Base-by-base conservation (phyloP, 2,329 filamentous ascomycete species). In the Penicillium oxalicum region DNA sequence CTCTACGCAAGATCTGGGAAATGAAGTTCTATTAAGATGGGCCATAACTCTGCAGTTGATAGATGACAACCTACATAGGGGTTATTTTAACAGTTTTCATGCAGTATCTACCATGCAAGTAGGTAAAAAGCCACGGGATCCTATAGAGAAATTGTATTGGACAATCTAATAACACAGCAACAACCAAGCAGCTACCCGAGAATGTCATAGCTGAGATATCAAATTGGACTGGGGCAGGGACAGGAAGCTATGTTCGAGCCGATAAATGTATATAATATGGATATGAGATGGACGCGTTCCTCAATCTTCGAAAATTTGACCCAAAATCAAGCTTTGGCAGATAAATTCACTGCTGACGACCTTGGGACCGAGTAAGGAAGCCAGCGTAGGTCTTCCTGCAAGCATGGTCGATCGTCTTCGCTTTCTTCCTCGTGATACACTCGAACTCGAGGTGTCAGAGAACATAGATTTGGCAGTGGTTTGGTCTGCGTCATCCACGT, bases 271-370 rank as follows among this genome's bases (percentile, higher is more conserved):
- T 57, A 42, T 52, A 50, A 27, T 18, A 44, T 39, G 18, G 18
- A 42, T 18, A 18, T n/a, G 33, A 54, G n/a, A n/a, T 18, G 38
- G 45, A 29, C 37, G 8, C 34, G 29, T 36, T 11, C 5, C 51
- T 55, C 51, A 71, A 43, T 81, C 79, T 53, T 88, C 84, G 45
- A 90, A 80, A 57, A 96, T 70, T 52, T 83, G 81, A 0, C 91
- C 91, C 44, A 95, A 67, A 54, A 98, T 96, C 50, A 97, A 73
- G 67, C 90, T 96, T 74, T 98, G 91, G 47, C 95, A 84, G 24
- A 97, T 82, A 63, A 91, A 82, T 69, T 97, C 91, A 65, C 94
- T 86, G 48, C 84, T 86, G 45, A 95, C 79, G 39, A 93, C 78
- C n/a, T 53, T 78, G 79, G 34, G 90, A 74, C 25, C 33, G 13